Base-by-base conservation (phyloP, 2,329 filamentous ascomycete genomes). In the Teratosphaeriaceae sp. region DNA sequence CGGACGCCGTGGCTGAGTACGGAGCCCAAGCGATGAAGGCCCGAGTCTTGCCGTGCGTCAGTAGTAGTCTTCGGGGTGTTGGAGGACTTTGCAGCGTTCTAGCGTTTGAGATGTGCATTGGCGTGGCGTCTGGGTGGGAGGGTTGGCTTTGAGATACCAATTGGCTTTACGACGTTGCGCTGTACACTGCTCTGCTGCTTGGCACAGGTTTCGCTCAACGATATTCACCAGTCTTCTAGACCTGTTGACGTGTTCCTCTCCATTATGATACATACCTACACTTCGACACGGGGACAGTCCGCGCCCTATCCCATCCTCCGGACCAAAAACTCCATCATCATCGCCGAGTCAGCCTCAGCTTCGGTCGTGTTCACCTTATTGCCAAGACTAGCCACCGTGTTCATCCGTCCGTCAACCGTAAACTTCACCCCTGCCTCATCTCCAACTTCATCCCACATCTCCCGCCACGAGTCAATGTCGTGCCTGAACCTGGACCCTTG, bases 401-500 rank as follows among this genome's bases (percentile, higher is more conserved):
- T 3, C 6, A 19, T 59, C 42, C 11, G 43, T 24, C 58, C 57
- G 20, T 65, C 52, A 3, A 61, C 59, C 29, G 61, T 46, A 62
- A 64, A 67, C 27, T 59, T 43, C 2, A 61, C 63, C 1, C 58
- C 62, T 8, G 59, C 64, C 47, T 65, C 60, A 6, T 60, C 54
- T 4, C 63, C 62, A 9, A 68, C 61, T 42, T 66, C 55, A 39
- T 63, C 50, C 62, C 66, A 68, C 51, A 71, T 47, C 24, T 53
- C 52, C 29, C 49, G 43, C 53, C 65, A 69, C 3, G 59, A 61
- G 33, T 59, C 60, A 6, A 44, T 47, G 42, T 67, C 63, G 43
- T 70, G 67, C 26, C 45, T 13, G 45, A 55, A 70, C 44, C 60
- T 54, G 38, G 46, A 50, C 1, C 48, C 50, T 3, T 43, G 39